Base-by-base conservation (phyloP, 1,284 basidiomycete genomes). In the Marasmius oreades region DNA sequence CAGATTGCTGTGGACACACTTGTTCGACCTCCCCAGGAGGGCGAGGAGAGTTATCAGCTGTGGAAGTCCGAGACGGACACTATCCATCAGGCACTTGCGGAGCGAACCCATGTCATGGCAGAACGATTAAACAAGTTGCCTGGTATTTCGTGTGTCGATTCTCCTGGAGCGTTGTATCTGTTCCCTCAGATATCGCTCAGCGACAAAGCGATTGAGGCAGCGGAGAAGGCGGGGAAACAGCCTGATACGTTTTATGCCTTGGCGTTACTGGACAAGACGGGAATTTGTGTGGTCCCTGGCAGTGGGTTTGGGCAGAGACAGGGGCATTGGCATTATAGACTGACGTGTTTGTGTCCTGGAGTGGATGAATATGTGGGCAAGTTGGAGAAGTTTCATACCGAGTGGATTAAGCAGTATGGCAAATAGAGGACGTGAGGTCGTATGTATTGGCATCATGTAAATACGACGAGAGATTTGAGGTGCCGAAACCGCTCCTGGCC, bases 1-100 rank as follows among this genome's bases (percentile, higher is more conserved):
- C 92, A 96, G 75, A 85, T 98, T 68, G 93, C 91, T 52, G 90
- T 98, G 12, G 95, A 97, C 72, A 86, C 85, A 62, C 85, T 97
- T 78, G 90, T 97, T 42, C 83, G 89, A 42, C 93, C 94, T 23
- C 95, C 95, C 1, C 80, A 83, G 64, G 70, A 77, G 11, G 92
- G 91, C 16, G 81, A 88, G 6, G 80, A 84, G 64, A 90, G 86
- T 57, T 93, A 94, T 72, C 67, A 73, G 48, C 80, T 88, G 20
- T 98, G 87, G 86, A 84, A 88, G 67, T 69, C 83, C 66, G 95
- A 98, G 75, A 94, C 91, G 12, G 81, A 88, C 53, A 69, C 78
- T 16, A 96, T 90, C 61, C 90, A 93, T 67, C 76, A 78, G 39
- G 88, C 84, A 55, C 83, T 97, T 55, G 84, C 84, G 5, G 69